Evolutionary conservation across 73 alveolate species (phyloP), one percentile per base, ranked within the genome.

Genomic region (Breviolum minutum): DNA sequence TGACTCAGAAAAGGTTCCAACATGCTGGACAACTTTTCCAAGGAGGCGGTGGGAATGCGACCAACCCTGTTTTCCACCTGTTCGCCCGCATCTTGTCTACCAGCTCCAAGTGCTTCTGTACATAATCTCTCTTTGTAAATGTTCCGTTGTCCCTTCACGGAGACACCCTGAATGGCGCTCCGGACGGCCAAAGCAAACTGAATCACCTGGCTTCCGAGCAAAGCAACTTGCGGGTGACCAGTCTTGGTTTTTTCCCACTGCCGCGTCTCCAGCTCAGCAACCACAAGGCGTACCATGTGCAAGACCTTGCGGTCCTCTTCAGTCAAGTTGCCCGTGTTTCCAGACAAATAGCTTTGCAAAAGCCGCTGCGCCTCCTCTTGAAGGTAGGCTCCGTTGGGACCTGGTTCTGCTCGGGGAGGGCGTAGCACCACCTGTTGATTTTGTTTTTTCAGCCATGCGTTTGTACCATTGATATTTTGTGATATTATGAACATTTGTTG

Each of bases 341-440:
- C 86, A 29, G 86, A 77, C 62, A 77, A 9, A 29, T 77, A 77
- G 86, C 86, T 29, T n/a, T 62, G 20, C 30, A 71, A 71, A 11
- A 71, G 10, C 81, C 26, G 19, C 83, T 73, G 83, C 54, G 27
- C 27, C 30, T 13, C 27, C 83, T 73, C 83, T 13, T 73, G 54
- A 26, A 10, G 83, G 83, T 26, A 6, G 16, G 48, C 83, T 26
- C 12, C 48, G n/a, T 77, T 22, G 12, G 86, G 32, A n/a, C 24
- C 63, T n/a, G 86, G 24, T n/a, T 77, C 86, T 11, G 86, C 22
- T 77, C 26, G 9, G n/a, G 62, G 63, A 29, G 63, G 63, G 27
- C 86, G 86, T 8, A 77, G 86, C 86, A 77, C 86, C 86, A 77
- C 86, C 86, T 77, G 63, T 19, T 29, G 22, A n/a, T n/a, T n/a